Conservation (phyloP, 208 protist species). For the Trypanosoma conorhini region DNA sequence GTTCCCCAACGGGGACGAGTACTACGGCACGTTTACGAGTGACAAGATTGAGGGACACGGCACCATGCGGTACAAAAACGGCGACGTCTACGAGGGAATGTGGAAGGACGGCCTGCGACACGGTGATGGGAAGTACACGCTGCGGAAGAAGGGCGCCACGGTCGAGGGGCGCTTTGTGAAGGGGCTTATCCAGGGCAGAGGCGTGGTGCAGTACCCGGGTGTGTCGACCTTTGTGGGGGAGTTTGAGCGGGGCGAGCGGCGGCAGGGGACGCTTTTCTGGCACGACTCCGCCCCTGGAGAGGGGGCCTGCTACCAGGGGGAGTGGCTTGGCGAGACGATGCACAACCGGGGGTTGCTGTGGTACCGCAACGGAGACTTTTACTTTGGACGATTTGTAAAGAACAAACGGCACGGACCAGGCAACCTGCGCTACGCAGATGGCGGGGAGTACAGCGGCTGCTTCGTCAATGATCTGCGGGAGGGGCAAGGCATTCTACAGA, state of each 20-base stretch:
- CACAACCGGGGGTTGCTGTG: constrained; percentile 81
- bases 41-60: constrained; percentile 70
- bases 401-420: constrained; percentile 68
- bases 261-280: constrained; percentile 80
- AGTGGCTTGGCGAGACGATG: constrained; percentile 84
- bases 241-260: constrained; percentile 77
- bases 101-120: constrained; percentile 87
- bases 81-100: constrained; percentile 54
- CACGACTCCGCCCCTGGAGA: constrained; percentile 23
- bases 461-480: constrained; percentile 65
- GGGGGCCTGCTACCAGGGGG: constrained; percentile 77
- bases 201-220: constrained; percentile 60
- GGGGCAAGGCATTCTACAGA: constrained; percentile 67
- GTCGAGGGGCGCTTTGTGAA: constrained; percentile 78
- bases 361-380: constrained; percentile 85
- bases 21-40: constrained; percentile 67
- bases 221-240: constrained; percentile 76
- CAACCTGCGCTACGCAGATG: constrained; percentile 75
- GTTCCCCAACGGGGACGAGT: constrained; percentile 87
- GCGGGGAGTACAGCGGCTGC: constrained; percentile 74
- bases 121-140: constrained; percentile 79
- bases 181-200: constrained; percentile 85
- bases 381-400: constrained; percentile 61
- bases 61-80: constrained; percentile 44
- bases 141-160: constrained; percentile 71